Conservation (phyloP, 345 rosid genomes). For the Aquilaria sinensis region DNA sequence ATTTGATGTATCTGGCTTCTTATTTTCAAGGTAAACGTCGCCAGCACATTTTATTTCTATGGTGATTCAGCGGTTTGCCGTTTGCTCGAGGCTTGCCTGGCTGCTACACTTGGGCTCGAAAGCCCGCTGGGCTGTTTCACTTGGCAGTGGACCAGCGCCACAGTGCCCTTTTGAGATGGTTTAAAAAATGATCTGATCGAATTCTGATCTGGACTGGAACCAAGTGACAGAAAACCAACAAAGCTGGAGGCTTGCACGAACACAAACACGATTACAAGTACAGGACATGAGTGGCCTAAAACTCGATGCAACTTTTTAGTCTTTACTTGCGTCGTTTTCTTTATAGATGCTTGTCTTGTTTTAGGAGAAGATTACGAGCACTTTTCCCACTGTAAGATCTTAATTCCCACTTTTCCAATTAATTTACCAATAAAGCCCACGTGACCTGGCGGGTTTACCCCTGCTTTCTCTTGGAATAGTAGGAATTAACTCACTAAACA, state of each 20-base stretch:
- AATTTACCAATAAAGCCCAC: too few species aligned
- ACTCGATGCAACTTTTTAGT: too few species aligned
- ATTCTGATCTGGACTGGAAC: too few species aligned
- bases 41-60: neutral
- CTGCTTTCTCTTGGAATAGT: too few species aligned
- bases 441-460: too few species aligned
- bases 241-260: neutral
- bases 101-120: too few species aligned
- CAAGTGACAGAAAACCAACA: neutral
- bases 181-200: too few species aligned
- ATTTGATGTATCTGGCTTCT: neutral
- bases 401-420: neutral
- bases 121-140: too few species aligned
- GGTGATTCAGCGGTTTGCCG: neutral
- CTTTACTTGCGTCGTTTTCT: neutral
- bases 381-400: slow-evolving; percentile 11
- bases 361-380: slow-evolving; percentile 8
- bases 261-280: neutral
- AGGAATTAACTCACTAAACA: too few species aligned
- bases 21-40: slow-evolving; percentile 6
- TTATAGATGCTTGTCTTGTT: slow-evolving; percentile 13
- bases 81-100: too few species aligned
- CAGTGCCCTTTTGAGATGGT: too few species aligned
- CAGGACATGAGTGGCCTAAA: neutral
- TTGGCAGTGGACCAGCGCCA: too few species aligned